Conservation (phyloP, 805 yeast genomes). For the Lipomyces chichibuensis region DNA sequence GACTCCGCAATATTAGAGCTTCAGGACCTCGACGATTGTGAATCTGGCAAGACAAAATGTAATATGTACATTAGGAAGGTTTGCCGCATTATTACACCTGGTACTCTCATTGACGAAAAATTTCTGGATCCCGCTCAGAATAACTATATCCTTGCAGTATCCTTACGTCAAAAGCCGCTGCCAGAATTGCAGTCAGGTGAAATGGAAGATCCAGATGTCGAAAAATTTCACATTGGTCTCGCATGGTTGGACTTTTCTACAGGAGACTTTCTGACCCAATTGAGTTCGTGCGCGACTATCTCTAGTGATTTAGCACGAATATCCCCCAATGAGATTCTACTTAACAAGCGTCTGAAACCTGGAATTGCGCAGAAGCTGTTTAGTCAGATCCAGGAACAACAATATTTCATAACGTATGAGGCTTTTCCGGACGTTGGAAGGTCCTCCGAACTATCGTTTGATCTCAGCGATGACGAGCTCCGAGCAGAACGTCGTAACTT, state of each 20-base stretch:
- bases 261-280: constrained; percentile 74
- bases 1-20: constrained; percentile 38
- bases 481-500: constrained; percentile 1
- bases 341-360: constrained; percentile 40
- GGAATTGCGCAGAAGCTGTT: constrained; percentile 12
- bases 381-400: constrained; percentile 27
- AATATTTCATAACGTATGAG: constrained; percentile 50
- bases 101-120: constrained; percentile 86
- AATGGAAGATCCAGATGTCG: constrained; percentile 17
- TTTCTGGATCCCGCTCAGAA: constrained; percentile 72
- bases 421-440: constrained; percentile 2
- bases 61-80: constrained; percentile 64
- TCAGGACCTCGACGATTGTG: background rate
- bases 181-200: constrained; percentile 15
- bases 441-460: background rate
- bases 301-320: constrained; percentile 76
- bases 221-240: constrained; percentile 56
- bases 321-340: constrained; percentile 75
- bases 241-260: constrained; percentile 90
- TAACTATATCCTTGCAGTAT: constrained; percentile 68
- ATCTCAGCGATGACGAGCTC: background rate
- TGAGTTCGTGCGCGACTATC: constrained; percentile 60
- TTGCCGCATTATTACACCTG: constrained; percentile 84
- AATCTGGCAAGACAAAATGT: constrained; percentile 6
- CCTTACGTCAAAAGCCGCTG: constrained; percentile 31